A percentile compares a stretch with the other conserved stretches of the same genome.
phyloP scores from a whole-genome alignment of 805 yeast species.

The Teunomyces funiuensis region DNA sequence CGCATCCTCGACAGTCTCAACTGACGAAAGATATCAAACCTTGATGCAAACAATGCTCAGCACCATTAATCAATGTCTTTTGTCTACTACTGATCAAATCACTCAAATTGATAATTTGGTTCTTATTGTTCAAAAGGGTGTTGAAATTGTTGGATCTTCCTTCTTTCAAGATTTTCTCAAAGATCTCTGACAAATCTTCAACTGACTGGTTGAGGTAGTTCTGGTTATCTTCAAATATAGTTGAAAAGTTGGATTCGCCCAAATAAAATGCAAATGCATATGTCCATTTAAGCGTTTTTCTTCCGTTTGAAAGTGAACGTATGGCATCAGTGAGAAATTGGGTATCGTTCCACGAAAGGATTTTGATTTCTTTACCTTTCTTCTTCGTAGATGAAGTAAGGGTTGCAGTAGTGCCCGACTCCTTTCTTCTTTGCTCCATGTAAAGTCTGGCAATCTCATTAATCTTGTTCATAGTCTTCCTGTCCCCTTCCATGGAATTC shows the following conservation, averaged over 20 bases:
- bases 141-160: conserved; percentile 18
- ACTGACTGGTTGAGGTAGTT: conserved; percentile 61
- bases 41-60: conserved; percentile 41
- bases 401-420: conserved; percentile 16
- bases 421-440: conserved; percentile 55
- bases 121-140: conserved; percentile 35
- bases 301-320: conserved; percentile 59
- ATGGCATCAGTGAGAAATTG: conserved; percentile 79
- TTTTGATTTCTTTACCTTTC: conserved; percentile 8
- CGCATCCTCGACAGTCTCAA: conserved; percentile 10
- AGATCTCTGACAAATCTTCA: conserved; percentile 64
- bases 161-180: conserved; percentile 42
- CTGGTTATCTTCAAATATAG: conserved; percentile 72
- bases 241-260: conserved; percentile 50
- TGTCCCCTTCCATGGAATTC: conserved; percentile 71
- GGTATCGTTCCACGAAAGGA: conserved; percentile 78
- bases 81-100: conserved; percentile 43
- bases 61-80: conserved; percentile 42
- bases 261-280: conserved; percentile 78
- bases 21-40: conserved; percentile 23
- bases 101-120: conserved; percentile 42
- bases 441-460: conserved; percentile 61
- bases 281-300: conserved; percentile 86
- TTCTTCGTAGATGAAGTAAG: conserved; percentile 4
- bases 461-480: conserved; percentile 58